Percentiles rank a stretch among this genome's conserved stretches.
Conservation (phyloP, 148 eudicot species). For the Fallopia convolvulus region DNA sequence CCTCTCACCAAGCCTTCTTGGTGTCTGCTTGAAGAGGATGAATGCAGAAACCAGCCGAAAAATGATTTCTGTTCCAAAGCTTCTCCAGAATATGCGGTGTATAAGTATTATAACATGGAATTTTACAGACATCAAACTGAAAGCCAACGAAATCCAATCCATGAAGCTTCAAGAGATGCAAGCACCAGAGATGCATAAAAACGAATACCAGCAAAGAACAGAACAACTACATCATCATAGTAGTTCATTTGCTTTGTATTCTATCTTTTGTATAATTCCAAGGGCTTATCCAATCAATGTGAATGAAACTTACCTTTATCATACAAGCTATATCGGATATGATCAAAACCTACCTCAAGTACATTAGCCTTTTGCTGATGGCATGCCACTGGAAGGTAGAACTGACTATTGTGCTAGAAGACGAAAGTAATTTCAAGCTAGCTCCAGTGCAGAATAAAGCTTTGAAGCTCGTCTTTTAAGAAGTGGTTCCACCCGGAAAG, state of each 20-base stretch:
- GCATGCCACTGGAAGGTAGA: neutral
- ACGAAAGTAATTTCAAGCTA: slow-evolving; percentile 28
- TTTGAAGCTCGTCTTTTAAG: slow-evolving; percentile 73
- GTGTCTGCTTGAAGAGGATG: neutral
- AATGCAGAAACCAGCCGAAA: neutral
- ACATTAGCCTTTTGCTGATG: neutral
- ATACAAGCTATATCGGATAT: neutral
- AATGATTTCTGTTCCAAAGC: neutral
- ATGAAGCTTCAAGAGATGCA: neutral
- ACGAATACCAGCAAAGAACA: neutral
- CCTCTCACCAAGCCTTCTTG: neutral
- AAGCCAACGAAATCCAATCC: neutral
- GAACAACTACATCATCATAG: neutral
- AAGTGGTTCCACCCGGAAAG: slow-evolving; percentile 76
- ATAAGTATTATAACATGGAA: neutral
- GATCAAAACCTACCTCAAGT: neutral
- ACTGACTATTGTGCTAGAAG: neutral
- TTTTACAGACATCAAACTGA: neutral
- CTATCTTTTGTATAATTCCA: neutral
- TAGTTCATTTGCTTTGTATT: neutral
- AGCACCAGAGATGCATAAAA: neutral
- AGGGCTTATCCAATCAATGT: neutral
- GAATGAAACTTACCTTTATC: neutral
- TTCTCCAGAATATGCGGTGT: neutral
- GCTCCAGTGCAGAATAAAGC: slow-evolving; percentile 69